Base-by-base conservation (phyloP, 116 monocot species). In the Papilionanthe hybrid region DNA sequence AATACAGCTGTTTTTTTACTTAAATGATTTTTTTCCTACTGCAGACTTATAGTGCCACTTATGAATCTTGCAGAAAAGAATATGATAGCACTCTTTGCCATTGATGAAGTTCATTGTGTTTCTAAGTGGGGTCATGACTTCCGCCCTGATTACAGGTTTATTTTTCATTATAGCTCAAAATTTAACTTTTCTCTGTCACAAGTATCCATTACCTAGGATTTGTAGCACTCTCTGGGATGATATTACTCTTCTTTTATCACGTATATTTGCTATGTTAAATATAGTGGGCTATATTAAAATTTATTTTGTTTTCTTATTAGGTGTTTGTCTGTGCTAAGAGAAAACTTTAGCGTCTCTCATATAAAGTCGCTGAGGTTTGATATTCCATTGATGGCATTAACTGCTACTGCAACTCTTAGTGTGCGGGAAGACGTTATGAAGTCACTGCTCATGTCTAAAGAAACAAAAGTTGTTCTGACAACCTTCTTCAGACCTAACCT, bases 51-150 rank as follows among this genome's bases (percentile, higher is more conserved):
- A 78, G 89, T 85, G 41, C 95, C 95, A 83, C 91, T 99, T 78
- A 89, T 89, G 83, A 89, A 55, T 78, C 99, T 99, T 77, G 95
- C 91, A 57, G 87, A 90, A 84, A 90, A 74, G 79, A 88, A 86
- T 79, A 93, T 95, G 55, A 99, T 99, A 91, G 93, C 93, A 78
- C 87, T 99, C 7, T 95, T 95, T 92, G 99, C 99, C 18, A 90
- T 99, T 81, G 99, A 99, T 92, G 99, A 99, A 90, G 99, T 82
- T 81, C 99, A 99, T 80, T 99, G 99, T 81, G 89, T 99, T 77
- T 95, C 99, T 13, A 91, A 99, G 83, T 99, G 99, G 99, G 99
- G 99, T 41, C 99, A 99, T 91, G 99, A 99, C 86, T 99, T 99
- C 82, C 85, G 99, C 67, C 99, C 95, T 23, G 90, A 91, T 83